These are phyloP conservation scores for Kurtzmaniella quercitrusa DNA, from an alignment of 1,139 yeast species.

Conservation along the genomic window DNA sequence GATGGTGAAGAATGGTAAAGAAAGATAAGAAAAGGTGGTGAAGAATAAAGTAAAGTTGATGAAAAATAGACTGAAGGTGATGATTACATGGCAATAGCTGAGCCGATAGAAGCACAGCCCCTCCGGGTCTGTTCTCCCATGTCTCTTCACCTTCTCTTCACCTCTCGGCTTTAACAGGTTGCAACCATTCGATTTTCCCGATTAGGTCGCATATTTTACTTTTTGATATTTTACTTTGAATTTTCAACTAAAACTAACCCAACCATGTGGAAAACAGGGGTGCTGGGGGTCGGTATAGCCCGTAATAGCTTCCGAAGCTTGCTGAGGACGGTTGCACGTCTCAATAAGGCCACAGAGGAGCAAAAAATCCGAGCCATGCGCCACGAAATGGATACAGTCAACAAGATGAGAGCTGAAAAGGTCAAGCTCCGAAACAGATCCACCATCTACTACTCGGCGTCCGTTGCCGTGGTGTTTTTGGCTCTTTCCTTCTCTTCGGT, in stretches of 20 bases:
- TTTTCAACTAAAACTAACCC: not conserved
- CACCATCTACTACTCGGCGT: constrained; percentile 67
- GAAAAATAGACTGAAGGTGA: no score
- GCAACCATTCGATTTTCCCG: not conserved
- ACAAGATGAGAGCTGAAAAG: constrained; percentile 24
- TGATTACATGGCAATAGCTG: no score
- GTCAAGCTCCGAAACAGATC: constrained; percentile 39
- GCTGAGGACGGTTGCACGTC: not conserved
- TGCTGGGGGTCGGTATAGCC: not conserved
- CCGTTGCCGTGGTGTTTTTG: constrained; percentile 66
- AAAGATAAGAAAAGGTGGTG: no score
- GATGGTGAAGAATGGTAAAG: no score
- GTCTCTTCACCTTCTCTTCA: not conserved
- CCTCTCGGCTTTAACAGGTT: not conserved
- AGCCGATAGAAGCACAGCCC: no score
- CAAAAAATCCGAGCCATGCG: constrained; percentile 8
- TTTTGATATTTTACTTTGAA: not conserved
- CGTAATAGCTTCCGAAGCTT: not conserved
- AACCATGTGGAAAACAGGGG: not conserved
- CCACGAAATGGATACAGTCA: constrained; percentile 10
- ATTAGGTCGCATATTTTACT: not conserved
- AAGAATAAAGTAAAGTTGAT: no score
- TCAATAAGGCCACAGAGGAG: constrained; percentile 2
- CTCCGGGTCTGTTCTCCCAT: no score
- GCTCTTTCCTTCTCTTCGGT: constrained; percentile 90